These are phyloP conservation scores for Heliophila coronopifolia DNA, from an alignment of 441 rosid genomes.

Conservation along the genomic window DNA sequence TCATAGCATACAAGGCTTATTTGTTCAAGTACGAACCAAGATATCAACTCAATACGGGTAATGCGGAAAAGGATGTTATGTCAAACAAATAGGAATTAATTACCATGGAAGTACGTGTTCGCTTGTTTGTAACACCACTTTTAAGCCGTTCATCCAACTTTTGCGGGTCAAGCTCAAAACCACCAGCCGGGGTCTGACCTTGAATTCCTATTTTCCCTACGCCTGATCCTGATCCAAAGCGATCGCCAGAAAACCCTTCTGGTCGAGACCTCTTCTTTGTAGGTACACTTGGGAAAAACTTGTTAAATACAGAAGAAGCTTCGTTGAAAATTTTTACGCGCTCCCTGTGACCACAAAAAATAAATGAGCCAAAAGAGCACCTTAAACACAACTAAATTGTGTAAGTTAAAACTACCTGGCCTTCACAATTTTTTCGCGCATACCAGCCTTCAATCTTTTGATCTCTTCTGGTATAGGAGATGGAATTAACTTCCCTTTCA, in stretches of 20 bases:
- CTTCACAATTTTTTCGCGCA: constrained; percentile 61
- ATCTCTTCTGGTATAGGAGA: constrained; percentile 68
- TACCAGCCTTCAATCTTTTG: constrained; percentile 54
- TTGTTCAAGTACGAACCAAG: constrained; percentile 2
- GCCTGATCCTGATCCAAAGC: constrained; percentile 47
- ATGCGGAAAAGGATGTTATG: constrained; percentile 1
- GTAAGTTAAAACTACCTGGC: constrained; percentile 58
- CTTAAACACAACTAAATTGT: constrained; percentile 13
- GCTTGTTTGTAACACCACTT: constrained; percentile 65
- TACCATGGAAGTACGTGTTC: constrained; percentile 88
- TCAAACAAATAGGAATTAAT: constrained; percentile 21
- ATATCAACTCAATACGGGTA: not conserved
- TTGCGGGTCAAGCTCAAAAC: constrained; percentile 70
- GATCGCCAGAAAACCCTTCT: constrained; percentile 59
- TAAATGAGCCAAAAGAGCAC: constrained; percentile 33
- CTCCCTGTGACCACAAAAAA: constrained; percentile 53
- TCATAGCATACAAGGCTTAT: not conserved
- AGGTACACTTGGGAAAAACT: constrained; percentile 60
- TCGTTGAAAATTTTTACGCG: constrained; percentile 66
- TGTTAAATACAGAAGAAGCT: constrained; percentile 72
- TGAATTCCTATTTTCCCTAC: constrained; percentile 71
- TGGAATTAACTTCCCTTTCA: constrained; percentile 50
- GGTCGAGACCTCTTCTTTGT: constrained; percentile 83
- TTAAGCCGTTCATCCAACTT: constrained; percentile 70
- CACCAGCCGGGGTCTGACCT: constrained; percentile 44